Conservation (phyloP, 2,329 filamentous ascomycete genomes). For the Thermoascus crustaceus region DNA sequence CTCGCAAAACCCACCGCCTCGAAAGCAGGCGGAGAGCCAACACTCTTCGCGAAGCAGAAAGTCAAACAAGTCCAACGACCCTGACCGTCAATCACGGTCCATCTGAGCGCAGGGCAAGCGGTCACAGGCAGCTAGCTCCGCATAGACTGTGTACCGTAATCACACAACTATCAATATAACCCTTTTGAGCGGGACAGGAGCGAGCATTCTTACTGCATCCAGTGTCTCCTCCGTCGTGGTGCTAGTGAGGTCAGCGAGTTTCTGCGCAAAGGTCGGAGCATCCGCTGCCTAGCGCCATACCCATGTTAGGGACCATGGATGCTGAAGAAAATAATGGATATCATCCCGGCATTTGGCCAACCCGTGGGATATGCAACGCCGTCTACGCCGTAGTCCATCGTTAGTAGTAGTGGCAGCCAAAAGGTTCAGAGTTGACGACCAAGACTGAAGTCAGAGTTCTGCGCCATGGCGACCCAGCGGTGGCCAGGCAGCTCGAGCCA, state of each 20-base stretch:
- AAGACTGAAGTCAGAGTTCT: too few relatives aligned
- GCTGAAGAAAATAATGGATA: too few relatives aligned
- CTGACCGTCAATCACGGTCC: neutral
- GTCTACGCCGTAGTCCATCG: too few relatives aligned
- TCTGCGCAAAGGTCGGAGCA: neutral
- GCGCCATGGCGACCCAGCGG: too few relatives aligned
- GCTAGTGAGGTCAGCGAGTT: neutral
- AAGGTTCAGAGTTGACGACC: too few relatives aligned
- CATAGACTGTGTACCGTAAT: neutral
- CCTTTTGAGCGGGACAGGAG: conserved; percentile 1
- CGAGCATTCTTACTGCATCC: neutral
- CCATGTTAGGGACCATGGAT: neutral
- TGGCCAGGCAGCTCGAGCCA: too few relatives aligned
- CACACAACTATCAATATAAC: neutral
- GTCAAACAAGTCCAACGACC: conserved; percentile 1
- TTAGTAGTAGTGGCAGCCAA: too few relatives aligned
- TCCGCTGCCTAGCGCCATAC: neutral
- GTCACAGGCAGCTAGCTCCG: neutral
- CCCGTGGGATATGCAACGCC: too few relatives aligned
- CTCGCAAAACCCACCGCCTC: neutral
- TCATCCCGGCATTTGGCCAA: too few relatives aligned
- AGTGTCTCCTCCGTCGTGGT: neutral
- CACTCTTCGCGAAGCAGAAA: too few relatives aligned
- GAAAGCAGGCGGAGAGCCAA: neutral
- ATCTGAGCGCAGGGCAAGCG: neutral